phyloP scores from a whole-genome alignment of 2,329 filamentous ascomycete species.

The Didymella sp. region DNA sequence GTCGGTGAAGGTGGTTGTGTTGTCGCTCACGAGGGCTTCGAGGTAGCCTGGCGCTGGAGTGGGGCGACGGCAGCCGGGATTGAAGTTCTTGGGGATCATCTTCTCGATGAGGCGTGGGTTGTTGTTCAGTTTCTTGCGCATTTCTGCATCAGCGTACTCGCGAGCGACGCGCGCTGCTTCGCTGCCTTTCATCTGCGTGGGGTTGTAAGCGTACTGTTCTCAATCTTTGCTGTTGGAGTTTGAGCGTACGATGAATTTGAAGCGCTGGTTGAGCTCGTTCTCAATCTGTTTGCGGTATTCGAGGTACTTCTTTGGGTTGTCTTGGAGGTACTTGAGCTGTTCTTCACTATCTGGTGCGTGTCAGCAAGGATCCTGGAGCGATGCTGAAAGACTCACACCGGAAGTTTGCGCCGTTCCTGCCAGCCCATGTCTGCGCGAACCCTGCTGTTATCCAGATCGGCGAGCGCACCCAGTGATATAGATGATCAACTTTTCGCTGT shows the following conservation, averaged over 20 bases:
- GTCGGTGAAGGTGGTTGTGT: slow-evolving; percentile 32
- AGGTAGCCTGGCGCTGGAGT: slow-evolving; percentile 37
- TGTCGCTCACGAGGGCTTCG: slow-evolving; percentile 26
- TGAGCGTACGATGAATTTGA: slow-evolving; percentile 63
- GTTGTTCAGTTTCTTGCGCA: slow-evolving; percentile 51
- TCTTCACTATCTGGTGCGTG: slow-evolving; percentile 45
- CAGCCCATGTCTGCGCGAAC: slow-evolving; percentile 57
- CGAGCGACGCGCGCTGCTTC: slow-evolving; percentile 54
- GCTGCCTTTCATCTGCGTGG: slow-evolving; percentile 59
- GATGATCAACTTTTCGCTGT: slow-evolving; percentile 46
- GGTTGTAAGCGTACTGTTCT: too few relatives aligned
- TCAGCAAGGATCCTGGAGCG: slow-evolving; percentile 15
- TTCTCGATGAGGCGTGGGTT: slow-evolving; percentile 51
- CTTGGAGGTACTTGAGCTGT: slow-evolving; percentile 49
- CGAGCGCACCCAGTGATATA: slow-evolving; percentile 54
- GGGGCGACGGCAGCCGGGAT: slow-evolving; percentile 32
- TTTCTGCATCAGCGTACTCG: slow-evolving; percentile 50
- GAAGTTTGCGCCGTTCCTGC: slow-evolving; percentile 57
- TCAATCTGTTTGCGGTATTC: slow-evolving; percentile 59
- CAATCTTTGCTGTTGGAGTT: too few relatives aligned
- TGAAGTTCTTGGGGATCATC: slow-evolving; percentile 55
- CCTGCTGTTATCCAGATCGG: slow-evolving; percentile 59
- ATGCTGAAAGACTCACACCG: slow-evolving; percentile 40
- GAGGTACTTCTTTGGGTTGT: slow-evolving; percentile 55
- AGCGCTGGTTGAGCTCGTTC: slow-evolving; percentile 60